A percentile compares a stretch with the other conserved stretches of the same genome.
phyloP scores from a whole-genome alignment of 768 basidiomycete genomes.

The Mycena capillaripes region DNA sequence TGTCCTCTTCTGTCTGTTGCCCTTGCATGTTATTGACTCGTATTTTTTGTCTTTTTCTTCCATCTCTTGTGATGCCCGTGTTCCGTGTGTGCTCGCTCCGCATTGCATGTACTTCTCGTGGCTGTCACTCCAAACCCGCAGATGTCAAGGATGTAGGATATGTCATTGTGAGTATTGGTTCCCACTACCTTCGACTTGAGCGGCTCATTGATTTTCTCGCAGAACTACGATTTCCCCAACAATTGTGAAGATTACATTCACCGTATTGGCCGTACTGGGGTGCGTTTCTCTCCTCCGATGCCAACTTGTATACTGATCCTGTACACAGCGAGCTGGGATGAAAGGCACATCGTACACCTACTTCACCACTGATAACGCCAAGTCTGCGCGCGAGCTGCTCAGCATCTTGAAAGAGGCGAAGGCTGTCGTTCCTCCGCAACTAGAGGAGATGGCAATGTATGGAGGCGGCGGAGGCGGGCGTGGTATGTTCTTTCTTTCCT shows the following conservation, averaged over 20 bases:
- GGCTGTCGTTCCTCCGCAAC: conserved; percentile 85
- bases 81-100: conserved; percentile 49
- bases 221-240: conserved; percentile 99
- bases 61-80: conserved; percentile 44
- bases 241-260: conserved; percentile 99
- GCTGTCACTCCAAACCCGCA: conserved; percentile 50
- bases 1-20: conserved; percentile 54
- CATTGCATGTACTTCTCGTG: conserved; percentile 39
- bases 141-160: conserved; percentile 99
- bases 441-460: conserved; percentile 94
- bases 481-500: conserved; percentile 59
- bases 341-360: conserved; percentile 95
- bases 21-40: conserved; percentile 62
- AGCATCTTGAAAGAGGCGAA: conserved; percentile 90
- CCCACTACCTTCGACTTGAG: conserved; percentile 10
- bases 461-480: conserved; percentile 86
- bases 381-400: conserved; percentile 93
- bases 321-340: conserved; percentile 84
- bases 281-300: conserved; percentile 49
- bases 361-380: conserved; percentile 97
- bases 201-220: conserved; percentile 11
- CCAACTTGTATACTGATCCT: conserved; percentile 35
- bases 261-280: conserved; percentile 98
- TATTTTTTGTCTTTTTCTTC: conserved; percentile 51
- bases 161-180: conserved; percentile 81